Conservation (phyloP, 2,329 filamentous ascomycete genomes). For the Aspergillus puulaauensis region DNA sequence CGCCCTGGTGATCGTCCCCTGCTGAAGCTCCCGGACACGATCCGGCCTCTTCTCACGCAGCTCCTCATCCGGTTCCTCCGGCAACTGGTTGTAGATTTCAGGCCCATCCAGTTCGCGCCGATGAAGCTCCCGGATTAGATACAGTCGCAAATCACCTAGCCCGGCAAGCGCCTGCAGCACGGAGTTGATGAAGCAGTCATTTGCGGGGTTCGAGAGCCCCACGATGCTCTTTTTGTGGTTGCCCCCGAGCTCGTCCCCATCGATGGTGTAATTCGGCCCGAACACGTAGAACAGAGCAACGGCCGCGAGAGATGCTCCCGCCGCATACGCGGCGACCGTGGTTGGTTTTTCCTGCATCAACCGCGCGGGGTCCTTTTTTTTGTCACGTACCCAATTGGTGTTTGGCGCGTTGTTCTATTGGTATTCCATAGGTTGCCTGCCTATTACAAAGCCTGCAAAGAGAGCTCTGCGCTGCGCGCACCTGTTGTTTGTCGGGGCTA, state of each 20-base stretch:
- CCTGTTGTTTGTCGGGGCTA: neutral
- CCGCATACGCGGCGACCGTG: conserved; percentile 87
- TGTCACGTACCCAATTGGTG: neutral
- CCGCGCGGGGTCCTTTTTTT: neutral
- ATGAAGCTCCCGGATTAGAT: conserved; percentile 89
- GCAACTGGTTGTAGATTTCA: conserved; percentile 69
- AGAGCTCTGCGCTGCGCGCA: neutral
- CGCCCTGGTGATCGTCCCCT: conserved; percentile 78
- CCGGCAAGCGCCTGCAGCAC: conserved; percentile 91
- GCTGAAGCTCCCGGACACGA: conserved; percentile 64
- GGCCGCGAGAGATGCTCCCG: conserved; percentile 90
- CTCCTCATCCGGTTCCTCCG: conserved; percentile 42
- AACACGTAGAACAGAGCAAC: conserved; percentile 97
- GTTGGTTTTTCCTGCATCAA: conserved; percentile 79
- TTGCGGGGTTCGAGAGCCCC: conserved; percentile 84
- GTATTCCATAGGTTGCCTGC: conserved; percentile 14
- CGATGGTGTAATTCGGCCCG: conserved; percentile 93
- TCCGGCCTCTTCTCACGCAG: conserved; percentile 43
- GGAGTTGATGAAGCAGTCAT: conserved; percentile 97
- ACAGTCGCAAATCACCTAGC: conserved; percentile 81
- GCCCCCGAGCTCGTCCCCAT: conserved; percentile 66
- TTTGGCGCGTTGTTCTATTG: conserved; percentile 10
- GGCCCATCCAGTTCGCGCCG: conserved; percentile 76
- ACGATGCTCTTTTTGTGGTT: conserved; percentile 83
- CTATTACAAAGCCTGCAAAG: neutral